phyloP scores from a whole-genome alignment of 2,329 filamentous ascomycete genomes.

The Fusarium mangiferae region DNA sequence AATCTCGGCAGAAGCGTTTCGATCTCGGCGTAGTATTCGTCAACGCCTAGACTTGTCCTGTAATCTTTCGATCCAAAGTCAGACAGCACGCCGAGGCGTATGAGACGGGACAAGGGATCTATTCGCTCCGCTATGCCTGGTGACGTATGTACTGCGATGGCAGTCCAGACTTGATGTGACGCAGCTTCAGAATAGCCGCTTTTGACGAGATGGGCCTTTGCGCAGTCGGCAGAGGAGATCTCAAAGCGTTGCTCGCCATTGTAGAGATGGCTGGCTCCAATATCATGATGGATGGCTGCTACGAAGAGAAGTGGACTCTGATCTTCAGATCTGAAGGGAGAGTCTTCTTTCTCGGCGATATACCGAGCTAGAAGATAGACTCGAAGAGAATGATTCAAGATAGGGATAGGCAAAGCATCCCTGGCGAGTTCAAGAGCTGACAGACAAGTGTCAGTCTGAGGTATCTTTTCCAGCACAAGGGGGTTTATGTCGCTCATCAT shows the following conservation, averaged over 20 bases:
- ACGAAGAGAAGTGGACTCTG: conserved; percentile 46
- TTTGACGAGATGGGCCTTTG: conserved; percentile 42
- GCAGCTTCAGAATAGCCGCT: conserved; percentile 40
- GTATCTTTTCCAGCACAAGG: conserved; percentile 13
- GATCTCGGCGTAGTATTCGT: conserved; percentile 25
- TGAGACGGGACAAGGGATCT: conserved; percentile 45
- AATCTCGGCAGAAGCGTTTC: conserved; percentile 42
- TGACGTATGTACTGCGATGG: conserved; percentile 50
- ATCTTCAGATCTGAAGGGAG: conserved; percentile 4
- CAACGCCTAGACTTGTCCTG: conserved; percentile 4
- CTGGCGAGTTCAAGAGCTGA: conserved; percentile 31
- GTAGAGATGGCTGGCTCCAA: conserved; percentile 46
- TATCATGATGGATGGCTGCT: conserved; percentile 50
- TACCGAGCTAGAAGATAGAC: conserved; percentile 43
- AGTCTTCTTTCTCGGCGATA: conserved; percentile 36
- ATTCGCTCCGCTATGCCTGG: conserved; percentile 51
- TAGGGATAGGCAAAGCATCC: conserved; percentile 37
- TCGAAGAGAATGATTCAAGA: conserved; percentile 46
- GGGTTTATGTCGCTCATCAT: neutral
- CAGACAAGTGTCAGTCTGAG: conserved; percentile 23
- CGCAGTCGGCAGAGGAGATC: conserved; percentile 47
- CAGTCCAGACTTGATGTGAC: conserved; percentile 48
- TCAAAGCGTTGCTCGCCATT: conserved; percentile 51
- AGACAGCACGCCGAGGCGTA: conserved; percentile 46
- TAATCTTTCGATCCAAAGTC: conserved; percentile 45